Evolutionary conservation across 306 rosid genomes (phyloP), one percentile per base, ranked within the genome.

Genomic region (Delonix regia): DNA sequence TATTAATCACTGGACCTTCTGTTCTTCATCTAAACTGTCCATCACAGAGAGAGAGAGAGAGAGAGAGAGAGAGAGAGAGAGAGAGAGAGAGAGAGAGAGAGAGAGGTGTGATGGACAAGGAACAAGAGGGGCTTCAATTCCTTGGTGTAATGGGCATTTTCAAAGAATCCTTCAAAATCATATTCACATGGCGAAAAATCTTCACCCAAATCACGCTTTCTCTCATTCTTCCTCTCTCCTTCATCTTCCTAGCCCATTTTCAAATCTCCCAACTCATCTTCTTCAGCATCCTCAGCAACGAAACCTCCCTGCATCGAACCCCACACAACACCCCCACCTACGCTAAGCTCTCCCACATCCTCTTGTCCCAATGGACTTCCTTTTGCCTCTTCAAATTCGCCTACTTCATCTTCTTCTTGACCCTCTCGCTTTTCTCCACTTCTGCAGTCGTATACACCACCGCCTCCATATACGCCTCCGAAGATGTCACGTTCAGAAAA

Each of bases 381-480:
- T 74, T 15, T 2, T 64, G 33, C 71, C 82, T 86, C 41, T 63
- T 86, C 83, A 74, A 83, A 14, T 71, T 67, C 6, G 74, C 39
- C 11, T 86, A 83, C 69, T 33, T 83, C 56, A 86, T 80, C 53
- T 34, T 75, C 74, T 2, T 63, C 74, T 67, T 86, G 57, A 74
- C 67, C 74, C 76, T 83, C 52, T 53, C 77, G 51, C 83, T 86
- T 18, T 79, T 83, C 62, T 80, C 87, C 64, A 83, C 85, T 75
- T 86, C 87, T n/a, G 82, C 87, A 0, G 85, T 86, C 25, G 89
- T 83, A 2, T 81, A 73, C 81, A 74, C 85, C 18, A 34, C 83
- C 22, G 89, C 89, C 2, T 77, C 74, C n/a, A 61, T 78, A 5
- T 83, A 80, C 85, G 81, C 85, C 0, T 55, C 33, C 53, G 25